A percentile compares a stretch with the other conserved stretches of the same genome.
These are phyloP conservation scores for Hagleromyces aurorensis DNA, from an alignment of 805 yeast genomes.

Conservation along the genomic window DNA sequence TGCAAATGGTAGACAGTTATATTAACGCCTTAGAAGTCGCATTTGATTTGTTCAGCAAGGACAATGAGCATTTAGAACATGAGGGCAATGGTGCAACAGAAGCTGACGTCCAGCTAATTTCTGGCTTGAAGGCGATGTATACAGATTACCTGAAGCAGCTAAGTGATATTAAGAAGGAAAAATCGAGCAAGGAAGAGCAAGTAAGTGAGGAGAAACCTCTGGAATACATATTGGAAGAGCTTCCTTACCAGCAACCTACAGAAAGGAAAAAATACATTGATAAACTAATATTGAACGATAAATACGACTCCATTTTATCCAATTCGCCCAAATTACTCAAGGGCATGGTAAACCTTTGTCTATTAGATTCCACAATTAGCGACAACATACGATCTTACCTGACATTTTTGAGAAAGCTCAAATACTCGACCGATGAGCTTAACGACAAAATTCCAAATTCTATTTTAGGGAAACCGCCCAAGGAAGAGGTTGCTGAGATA, in stretches of 20 bases:
- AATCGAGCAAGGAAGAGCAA: slow-evolving; percentile 5
- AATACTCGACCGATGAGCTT: slow-evolving; percentile 14
- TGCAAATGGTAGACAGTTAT: slow-evolving; percentile 17
- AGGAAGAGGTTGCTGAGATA: neutral
- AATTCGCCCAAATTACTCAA: slow-evolving; percentile 11
- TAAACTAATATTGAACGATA: slow-evolving; percentile 11
- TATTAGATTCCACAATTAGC: slow-evolving; percentile 18
- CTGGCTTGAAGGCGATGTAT: slow-evolving; percentile 28
- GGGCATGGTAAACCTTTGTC: slow-evolving; percentile 18
- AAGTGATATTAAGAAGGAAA: slow-evolving; percentile 13
- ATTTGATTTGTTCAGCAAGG: slow-evolving; percentile 19
- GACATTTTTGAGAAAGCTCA: slow-evolving; percentile 15
- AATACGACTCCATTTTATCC: slow-evolving; percentile 5
- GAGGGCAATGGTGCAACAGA: slow-evolving; percentile 16
- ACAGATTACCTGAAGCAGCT: slow-evolving; percentile 24
- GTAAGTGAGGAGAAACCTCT: slow-evolving; percentile 10
- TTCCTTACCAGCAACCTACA: slow-evolving; percentile 19
- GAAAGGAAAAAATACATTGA: slow-evolving; percentile 25
- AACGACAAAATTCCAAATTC: slow-evolving; percentile 6
- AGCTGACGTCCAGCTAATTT: slow-evolving; percentile 24
- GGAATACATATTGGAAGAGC: slow-evolving; percentile 17
- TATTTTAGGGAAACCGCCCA: slow-evolving; percentile 1
- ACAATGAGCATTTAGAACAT: slow-evolving; percentile 24
- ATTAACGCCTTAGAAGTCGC: slow-evolving; percentile 18
- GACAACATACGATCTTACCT: slow-evolving; percentile 23